Percentiles rank a stretch among this genome's conserved stretches.
These are phyloP conservation scores for Ophiorrhiza pumila DNA, from an alignment of 257 asterid genomes.

Conservation along the genomic window DNA sequence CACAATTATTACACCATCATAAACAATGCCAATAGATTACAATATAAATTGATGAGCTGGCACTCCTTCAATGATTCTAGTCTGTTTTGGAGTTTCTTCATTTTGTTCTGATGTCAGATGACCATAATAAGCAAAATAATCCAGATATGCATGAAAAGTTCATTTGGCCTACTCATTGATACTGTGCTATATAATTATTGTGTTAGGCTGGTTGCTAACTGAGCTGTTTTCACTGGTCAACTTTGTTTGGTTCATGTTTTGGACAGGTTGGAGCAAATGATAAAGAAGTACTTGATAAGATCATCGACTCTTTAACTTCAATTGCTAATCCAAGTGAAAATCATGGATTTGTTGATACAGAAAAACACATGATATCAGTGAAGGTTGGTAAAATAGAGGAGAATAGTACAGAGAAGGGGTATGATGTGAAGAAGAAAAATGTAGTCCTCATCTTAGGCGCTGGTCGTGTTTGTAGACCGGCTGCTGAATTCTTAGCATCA, in stretches of 20 bases:
- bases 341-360: slow-evolving; percentile 25
- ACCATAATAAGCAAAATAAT: neutral
- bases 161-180: neutral
- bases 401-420: slow-evolving; percentile 33
- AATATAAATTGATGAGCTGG: neutral
- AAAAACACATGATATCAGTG: slow-evolving; percentile 44
- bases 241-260: slow-evolving; percentile 16
- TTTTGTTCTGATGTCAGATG: neutral
- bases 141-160: neutral
- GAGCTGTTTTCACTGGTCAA: neutral
- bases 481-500: slow-evolving; percentile 78
- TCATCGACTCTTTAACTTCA: slow-evolving; percentile 67
- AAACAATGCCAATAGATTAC: neutral
- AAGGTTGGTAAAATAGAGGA: slow-evolving; percentile 53
- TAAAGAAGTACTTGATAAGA: slow-evolving; percentile 55
- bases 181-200: neutral
- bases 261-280: slow-evolving; percentile 88
- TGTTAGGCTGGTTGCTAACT: neutral
- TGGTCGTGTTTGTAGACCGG: slow-evolving; percentile 97
- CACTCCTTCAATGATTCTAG: neutral
- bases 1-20: neutral
- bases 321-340: slow-evolving; percentile 54
- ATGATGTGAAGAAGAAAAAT: slow-evolving; percentile 36
- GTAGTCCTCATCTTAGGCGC: slow-evolving; percentile 84
- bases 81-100: neutral